Conservation (phyloP, 2,329 filamentous ascomycete species). For the Fusarium coicis region DNA sequence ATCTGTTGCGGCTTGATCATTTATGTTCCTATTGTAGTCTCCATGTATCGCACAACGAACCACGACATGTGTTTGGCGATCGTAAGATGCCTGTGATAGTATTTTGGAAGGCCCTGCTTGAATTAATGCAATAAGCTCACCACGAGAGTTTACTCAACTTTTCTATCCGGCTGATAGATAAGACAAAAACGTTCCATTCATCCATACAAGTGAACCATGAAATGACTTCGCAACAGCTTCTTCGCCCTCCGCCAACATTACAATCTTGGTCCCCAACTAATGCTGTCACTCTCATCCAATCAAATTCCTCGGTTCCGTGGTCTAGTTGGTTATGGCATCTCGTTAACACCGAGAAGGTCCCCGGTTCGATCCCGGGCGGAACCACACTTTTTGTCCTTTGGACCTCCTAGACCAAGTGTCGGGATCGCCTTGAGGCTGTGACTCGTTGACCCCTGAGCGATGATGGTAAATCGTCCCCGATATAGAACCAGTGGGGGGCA, state of each 20-base stretch:
- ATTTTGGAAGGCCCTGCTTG: rapidly evolving
- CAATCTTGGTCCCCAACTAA: not conserved
- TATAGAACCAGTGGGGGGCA: slow-evolving; percentile 19
- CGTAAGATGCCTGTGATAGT: no score
- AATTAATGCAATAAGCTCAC: not conserved
- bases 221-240: not conserved
- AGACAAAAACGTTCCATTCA: not conserved
- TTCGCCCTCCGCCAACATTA: rapidly evolving
- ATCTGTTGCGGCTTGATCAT: not conserved
- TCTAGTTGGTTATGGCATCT: slow-evolving; percentile 28
- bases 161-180: not conserved
- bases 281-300: not conserved
- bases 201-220: not conserved
- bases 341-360: slow-evolving; percentile 23
- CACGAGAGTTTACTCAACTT: not conserved
- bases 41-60: not conserved
- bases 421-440: slow-evolving; percentile 10
- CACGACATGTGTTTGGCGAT: not conserved
- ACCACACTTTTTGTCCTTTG: not conserved
- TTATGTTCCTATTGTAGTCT: not conserved
- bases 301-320: not conserved
- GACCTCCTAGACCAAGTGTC: not conserved
- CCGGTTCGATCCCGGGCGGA: slow-evolving; percentile 21
- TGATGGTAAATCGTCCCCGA: slow-evolving; percentile 17
- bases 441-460: slow-evolving; percentile 20